These are phyloP conservation scores for Amphirosellinia nigrospora DNA, from an alignment of 495 filamentous ascomycete genomes.

Conservation along the genomic window DNA sequence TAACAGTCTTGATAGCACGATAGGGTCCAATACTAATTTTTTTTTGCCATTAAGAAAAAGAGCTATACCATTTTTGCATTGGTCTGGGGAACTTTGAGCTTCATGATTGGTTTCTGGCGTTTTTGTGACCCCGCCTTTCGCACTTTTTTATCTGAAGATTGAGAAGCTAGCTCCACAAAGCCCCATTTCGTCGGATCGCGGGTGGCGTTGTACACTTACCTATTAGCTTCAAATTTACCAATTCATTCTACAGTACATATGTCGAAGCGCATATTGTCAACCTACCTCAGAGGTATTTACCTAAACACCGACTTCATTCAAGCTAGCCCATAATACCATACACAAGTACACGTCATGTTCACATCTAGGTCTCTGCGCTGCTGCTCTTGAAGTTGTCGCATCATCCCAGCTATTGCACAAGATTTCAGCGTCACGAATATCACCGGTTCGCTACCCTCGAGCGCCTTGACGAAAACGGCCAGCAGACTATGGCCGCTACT, in stretches of 20 bases:
- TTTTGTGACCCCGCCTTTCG: background rate
- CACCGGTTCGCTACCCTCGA: background rate
- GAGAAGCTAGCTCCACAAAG: background rate
- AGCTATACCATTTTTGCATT: background rate
- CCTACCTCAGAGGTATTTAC: too few relatives aligned
- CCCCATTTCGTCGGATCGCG: background rate
- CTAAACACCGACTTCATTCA: too few relatives aligned
- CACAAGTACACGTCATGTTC: too few relatives aligned
- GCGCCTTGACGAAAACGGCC: background rate
- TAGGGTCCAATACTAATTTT: conserved; percentile 30
- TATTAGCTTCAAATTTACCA: too few relatives aligned
- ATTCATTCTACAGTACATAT: too few relatives aligned
- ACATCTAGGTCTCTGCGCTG: too few relatives aligned
- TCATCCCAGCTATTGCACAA: too few relatives aligned
- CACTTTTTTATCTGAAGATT: background rate
- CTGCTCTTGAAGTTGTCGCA: too few relatives aligned
- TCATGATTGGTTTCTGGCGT: background rate
- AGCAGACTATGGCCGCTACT: conserved; percentile 13
- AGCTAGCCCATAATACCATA: too few relatives aligned
- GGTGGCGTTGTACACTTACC: background rate
- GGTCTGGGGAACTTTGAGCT: background rate
- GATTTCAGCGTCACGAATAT: too few relatives aligned
- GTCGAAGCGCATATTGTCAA: too few relatives aligned
- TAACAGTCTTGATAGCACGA: conserved; percentile 4
- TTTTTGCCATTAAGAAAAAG: conserved; percentile 23